A percentile compares a stretch with the other conserved stretches of the same genome.
These are phyloP conservation scores for Sporisorium iseilematis-ciliati DNA, from an alignment of 1,284 basidiomycete genomes.

Conservation along the genomic window DNA sequence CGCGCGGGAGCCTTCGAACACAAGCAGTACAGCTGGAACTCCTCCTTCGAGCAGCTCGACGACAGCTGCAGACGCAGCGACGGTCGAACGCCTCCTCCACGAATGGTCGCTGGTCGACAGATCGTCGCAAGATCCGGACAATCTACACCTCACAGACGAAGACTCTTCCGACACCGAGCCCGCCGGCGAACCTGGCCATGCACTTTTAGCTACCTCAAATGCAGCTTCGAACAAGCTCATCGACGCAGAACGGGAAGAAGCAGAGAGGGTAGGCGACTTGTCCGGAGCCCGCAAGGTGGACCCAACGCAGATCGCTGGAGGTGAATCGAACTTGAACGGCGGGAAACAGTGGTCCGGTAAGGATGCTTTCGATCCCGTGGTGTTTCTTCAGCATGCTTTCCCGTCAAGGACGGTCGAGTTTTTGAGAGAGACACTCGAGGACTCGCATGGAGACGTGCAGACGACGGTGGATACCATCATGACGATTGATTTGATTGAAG, in stretches of 20 bases:
- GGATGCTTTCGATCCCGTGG: constrained; percentile 39
- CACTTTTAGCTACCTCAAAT: neutral
- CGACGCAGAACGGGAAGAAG: constrained; percentile 8
- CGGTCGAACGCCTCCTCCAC: constrained; percentile 42
- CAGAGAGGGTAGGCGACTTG: constrained; percentile 13
- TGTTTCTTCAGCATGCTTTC: constrained; percentile 56
- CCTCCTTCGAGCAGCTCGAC: constrained; percentile 1
- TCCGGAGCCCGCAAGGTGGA: constrained; percentile 25
- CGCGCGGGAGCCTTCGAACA: neutral
- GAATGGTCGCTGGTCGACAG: constrained; percentile 50
- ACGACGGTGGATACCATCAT: constrained; percentile 57
- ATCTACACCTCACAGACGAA: constrained; percentile 51
- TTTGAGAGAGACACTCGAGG: constrained; percentile 45
- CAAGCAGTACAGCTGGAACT: neutral
- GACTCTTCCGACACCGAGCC: constrained; percentile 33
- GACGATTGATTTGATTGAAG: constrained; percentile 57
- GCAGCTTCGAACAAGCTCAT: neutral
- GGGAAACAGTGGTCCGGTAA: neutral
- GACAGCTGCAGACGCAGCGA: constrained; percentile 25
- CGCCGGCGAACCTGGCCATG: constrained; percentile 2
- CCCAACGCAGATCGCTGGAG: constrained; percentile 11
- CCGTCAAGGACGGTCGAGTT: constrained; percentile 50
- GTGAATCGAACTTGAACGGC: constrained; percentile 5
- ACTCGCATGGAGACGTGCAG: constrained; percentile 52
- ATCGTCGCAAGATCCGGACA: constrained; percentile 35